These are phyloP conservation scores for Pyrenochaeta sp. DNA, from an alignment of 2,329 filamentous ascomycete genomes.

Conservation along the genomic window DNA sequence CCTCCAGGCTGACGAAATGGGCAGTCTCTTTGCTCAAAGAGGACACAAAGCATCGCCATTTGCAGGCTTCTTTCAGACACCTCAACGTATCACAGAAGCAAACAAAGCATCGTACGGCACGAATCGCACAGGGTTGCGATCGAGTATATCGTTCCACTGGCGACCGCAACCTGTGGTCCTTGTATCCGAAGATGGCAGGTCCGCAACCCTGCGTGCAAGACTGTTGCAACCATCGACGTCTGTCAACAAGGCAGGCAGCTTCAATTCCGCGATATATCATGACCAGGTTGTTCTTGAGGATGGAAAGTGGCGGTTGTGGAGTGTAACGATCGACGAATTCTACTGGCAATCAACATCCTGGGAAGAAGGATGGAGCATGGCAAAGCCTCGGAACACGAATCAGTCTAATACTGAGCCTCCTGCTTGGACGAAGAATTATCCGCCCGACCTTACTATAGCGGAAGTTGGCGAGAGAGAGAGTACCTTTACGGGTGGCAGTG, in stretches of 20 bases:
- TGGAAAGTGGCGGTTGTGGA: slow-evolving; percentile 36
- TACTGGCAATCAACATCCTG: slow-evolving; percentile 37
- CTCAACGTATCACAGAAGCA: slow-evolving; percentile 27
- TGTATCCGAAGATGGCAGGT: slow-evolving; percentile 36
- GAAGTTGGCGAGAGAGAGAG: slow-evolving; percentile 31
- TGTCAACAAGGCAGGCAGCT: slow-evolving; percentile 24
- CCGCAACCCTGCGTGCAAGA: slow-evolving; percentile 29
- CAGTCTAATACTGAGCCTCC: slow-evolving; percentile 23
- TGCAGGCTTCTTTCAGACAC: slow-evolving; percentile 33
- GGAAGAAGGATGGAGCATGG: slow-evolving; percentile 34
- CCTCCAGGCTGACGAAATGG: slow-evolving; percentile 27
- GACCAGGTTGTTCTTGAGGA: slow-evolving; percentile 37
- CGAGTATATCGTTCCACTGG: slow-evolving; percentile 38
- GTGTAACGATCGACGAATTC: slow-evolving; percentile 38
- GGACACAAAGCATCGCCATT: slow-evolving; percentile 36
- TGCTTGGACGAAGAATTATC: slow-evolving; percentile 32
- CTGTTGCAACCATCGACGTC: slow-evolving; percentile 36
- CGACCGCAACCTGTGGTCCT: slow-evolving; percentile 35
- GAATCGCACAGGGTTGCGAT: slow-evolving; percentile 26
- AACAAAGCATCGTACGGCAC: slow-evolving; percentile 31
- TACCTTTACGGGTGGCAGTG: slow-evolving; percentile 30
- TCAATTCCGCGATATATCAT: slow-evolving; percentile 39
- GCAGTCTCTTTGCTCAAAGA: slow-evolving; percentile 27
- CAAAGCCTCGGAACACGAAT: slow-evolving; percentile 20
- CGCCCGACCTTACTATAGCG: slow-evolving; percentile 31